phyloP scores from a whole-genome alignment of 2,329 filamentous ascomycete species.

The Neocucurbitaria cava region DNA sequence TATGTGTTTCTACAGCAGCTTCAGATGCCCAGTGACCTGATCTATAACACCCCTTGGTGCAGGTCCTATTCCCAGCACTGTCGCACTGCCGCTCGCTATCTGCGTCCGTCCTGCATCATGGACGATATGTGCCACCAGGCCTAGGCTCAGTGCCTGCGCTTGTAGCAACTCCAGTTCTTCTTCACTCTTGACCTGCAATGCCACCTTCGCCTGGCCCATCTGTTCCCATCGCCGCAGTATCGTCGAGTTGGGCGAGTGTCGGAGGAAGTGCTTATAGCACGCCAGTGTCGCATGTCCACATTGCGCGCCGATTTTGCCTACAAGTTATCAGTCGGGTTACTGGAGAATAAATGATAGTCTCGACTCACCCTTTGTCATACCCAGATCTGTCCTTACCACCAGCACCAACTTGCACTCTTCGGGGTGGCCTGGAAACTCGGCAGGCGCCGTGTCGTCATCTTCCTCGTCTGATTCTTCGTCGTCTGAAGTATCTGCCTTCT shows the following conservation, averaged over 20 bases:
- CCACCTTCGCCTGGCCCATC: constrained; percentile 89
- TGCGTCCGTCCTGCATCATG: constrained; percentile 96
- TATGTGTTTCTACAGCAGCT: constrained; percentile 71
- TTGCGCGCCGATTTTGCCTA: constrained; percentile 97
- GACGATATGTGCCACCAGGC: constrained; percentile 87
- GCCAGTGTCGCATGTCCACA: constrained; percentile 95
- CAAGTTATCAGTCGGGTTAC: constrained; percentile 4
- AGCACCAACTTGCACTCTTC: constrained; percentile 96
- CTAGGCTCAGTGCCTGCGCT: constrained; percentile 80
- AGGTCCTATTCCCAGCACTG: constrained; percentile 77
- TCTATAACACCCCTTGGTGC: constrained; percentile 89
- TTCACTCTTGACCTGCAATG: constrained; percentile 85
- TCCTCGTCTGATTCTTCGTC: constrained; percentile 40
- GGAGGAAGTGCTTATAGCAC: constrained; percentile 86
- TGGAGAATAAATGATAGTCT: neutral
- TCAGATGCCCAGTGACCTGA: constrained; percentile 82
- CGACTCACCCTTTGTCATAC: constrained; percentile 88
- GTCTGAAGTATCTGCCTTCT: constrained; percentile 30
- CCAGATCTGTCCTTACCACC: constrained; percentile 90
- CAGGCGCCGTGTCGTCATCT: constrained; percentile 42
- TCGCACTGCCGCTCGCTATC: constrained; percentile 91
- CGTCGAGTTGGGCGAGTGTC: constrained; percentile 61
- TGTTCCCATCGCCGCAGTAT: constrained; percentile 86
- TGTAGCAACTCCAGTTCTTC: constrained; percentile 79
- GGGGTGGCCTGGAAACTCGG: constrained; percentile 56